Evolutionary conservation across 1,139 yeast genomes (phyloP).

Genomic region (Saccharomyces hybrid): DNA sequence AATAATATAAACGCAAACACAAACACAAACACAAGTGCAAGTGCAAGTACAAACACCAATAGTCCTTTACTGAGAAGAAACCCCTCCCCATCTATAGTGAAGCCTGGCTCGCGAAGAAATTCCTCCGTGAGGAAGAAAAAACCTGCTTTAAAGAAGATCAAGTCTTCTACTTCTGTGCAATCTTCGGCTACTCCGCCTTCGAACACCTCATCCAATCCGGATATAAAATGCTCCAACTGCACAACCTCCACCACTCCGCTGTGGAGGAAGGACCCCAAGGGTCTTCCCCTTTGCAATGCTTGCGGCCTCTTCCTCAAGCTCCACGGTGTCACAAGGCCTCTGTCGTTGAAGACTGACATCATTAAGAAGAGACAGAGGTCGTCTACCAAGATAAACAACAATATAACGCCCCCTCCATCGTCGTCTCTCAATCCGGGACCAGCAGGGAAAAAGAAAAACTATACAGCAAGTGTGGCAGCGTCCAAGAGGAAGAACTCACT

Average conservation of each 20-base stretch:
- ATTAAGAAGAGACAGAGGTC: constrained; percentile 63
- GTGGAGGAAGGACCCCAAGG: constrained; percentile 91
- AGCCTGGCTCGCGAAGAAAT: not conserved
- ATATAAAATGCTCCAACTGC: constrained; percentile 65
- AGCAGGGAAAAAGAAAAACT: constrained; percentile 1
- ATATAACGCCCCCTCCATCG: not conserved
- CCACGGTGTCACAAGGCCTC: constrained; percentile 90
- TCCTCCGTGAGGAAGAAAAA: not conserved
- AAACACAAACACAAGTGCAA: not conserved
- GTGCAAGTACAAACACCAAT: not conserved
- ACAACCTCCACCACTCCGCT: constrained; percentile 89
- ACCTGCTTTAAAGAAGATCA: not conserved
- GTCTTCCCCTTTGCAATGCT: constrained; percentile 90
- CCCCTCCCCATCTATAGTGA: not conserved
- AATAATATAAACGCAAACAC: not conserved
- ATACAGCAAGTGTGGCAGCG: not conserved
- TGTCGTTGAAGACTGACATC: constrained; percentile 84
- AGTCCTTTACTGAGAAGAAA: not conserved
- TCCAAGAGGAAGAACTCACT: constrained; percentile 1
- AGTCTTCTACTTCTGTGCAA: not conserved
- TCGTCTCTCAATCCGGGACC: not conserved
- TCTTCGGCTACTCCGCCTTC: not conserved
- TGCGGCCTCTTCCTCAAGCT: constrained; percentile 86
- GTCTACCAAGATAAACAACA: constrained; percentile 9
- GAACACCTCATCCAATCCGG: constrained; percentile 3